Percentiles rank a stretch among this genome's conserved stretches.
Evolutionary conservation across 805 yeast species (phyloP).

Genomic region (Komagataella populi): DNA sequence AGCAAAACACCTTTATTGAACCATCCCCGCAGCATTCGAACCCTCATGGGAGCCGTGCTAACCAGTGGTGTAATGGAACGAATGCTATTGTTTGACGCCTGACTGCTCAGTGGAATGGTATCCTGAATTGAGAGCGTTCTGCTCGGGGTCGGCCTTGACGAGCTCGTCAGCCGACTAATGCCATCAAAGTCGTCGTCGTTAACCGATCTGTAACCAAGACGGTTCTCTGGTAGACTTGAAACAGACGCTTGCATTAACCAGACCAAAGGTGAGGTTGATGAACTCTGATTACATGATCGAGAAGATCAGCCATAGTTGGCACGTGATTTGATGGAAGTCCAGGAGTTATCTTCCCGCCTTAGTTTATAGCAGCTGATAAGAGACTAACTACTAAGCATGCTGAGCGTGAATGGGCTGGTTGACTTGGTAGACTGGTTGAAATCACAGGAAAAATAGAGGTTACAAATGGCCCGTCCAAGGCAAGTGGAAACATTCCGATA

Average conservation of each 20-base stretch:
- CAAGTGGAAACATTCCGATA: background rate
- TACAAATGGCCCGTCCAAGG: background rate
- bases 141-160: background rate
- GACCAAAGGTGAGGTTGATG: background rate
- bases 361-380: background rate
- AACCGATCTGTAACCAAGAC: background rate
- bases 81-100: background rate
- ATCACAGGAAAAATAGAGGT: background rate
- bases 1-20: conserved; percentile 6
- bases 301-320: background rate
- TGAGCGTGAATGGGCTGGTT: background rate
- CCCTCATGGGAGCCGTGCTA: background rate
- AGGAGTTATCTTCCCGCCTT: background rate
- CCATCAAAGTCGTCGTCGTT: background rate
- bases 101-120: background rate
- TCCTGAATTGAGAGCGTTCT: background rate
- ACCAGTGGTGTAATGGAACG: background rate
- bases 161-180: background rate
- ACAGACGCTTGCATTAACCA: background rate
- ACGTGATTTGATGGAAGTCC: background rate
- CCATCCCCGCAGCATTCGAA: background rate
- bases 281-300: background rate
- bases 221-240: background rate
- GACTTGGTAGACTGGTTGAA: background rate
- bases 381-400: background rate